These are phyloP conservation scores for Suillus weaverae DNA, from an alignment of 768 basidiomycete genomes.

Conservation along the genomic window DNA sequence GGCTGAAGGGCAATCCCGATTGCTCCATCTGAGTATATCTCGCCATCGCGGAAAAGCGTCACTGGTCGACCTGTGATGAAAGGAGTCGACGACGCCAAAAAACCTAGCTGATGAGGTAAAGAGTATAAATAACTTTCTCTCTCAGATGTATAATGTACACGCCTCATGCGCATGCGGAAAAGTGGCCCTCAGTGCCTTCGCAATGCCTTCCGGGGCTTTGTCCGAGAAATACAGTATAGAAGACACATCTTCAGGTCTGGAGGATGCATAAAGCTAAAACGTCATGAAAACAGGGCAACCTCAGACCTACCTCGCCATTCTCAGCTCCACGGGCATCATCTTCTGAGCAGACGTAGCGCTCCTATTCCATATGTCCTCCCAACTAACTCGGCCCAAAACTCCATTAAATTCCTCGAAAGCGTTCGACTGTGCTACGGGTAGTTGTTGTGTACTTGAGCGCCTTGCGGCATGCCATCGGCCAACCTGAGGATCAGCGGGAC, in stretches of 20 bases:
- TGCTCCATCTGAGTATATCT: slow-evolving; percentile 62
- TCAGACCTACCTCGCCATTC: slow-evolving; percentile 33
- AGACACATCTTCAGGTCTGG: slow-evolving; percentile 24
- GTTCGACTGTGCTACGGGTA: slow-evolving; percentile 6
- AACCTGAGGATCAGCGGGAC: slow-evolving; percentile 58
- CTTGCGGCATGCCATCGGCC: slow-evolving; percentile 69
- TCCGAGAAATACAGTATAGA: slow-evolving; percentile 58
- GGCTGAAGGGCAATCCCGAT: slow-evolving; percentile 58
- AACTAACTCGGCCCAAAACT: slow-evolving; percentile 33
- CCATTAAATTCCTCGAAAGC: slow-evolving; percentile 7
- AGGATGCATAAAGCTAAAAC: background rate
- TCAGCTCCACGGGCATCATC: slow-evolving; percentile 41
- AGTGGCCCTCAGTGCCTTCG: slow-evolving; percentile 36
- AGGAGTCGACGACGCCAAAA: slow-evolving; percentile 73
- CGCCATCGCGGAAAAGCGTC: slow-evolving; percentile 61
- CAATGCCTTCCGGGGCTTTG: slow-evolving; percentile 55
- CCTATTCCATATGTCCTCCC: slow-evolving; percentile 54
- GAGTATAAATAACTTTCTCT: background rate
- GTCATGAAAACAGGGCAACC: background rate
- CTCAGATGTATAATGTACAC: slow-evolving; percentile 17
- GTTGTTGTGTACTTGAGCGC: slow-evolving; percentile 21
- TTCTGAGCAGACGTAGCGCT: slow-evolving; percentile 13
- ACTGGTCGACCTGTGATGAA: slow-evolving; percentile 76
- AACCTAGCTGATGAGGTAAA: slow-evolving; percentile 49
- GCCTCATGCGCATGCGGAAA: slow-evolving; percentile 55